Evolutionary conservation across 2,329 filamentous ascomycete genomes (phyloP).

Genomic region (Fusarium sp.): DNA sequence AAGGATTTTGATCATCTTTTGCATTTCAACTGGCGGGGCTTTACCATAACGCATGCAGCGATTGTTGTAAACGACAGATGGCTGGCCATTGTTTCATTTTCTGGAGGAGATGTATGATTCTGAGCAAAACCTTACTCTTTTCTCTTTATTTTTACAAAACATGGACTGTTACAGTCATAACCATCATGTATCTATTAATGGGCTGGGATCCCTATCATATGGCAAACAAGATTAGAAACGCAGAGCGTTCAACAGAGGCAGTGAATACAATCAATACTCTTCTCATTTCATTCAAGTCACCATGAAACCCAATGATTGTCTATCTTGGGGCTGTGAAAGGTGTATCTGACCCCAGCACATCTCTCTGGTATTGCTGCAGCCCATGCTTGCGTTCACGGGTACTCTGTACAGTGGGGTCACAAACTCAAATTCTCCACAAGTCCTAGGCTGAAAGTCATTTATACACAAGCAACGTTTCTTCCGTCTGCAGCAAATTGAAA

Average conservation of each 20-base stretch:
- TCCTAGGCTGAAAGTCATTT: not conserved
- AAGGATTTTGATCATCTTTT: constrained; percentile 33
- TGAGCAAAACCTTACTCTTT: not conserved
- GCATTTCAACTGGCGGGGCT: constrained; percentile 25
- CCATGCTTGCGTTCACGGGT: constrained; percentile 15
- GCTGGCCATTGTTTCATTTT: constrained; percentile 37
- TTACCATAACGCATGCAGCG: constrained; percentile 18
- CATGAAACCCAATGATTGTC: not conserved
- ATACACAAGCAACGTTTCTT: not conserved
- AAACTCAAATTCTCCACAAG: constrained; percentile 17
- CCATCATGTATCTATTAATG: constrained; percentile 14
- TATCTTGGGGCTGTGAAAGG: not conserved
- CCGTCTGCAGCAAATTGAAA: not conserved
- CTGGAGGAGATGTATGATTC: constrained; percentile 4
- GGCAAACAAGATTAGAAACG: constrained; percentile 22
- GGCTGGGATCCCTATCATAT: constrained; percentile 20
- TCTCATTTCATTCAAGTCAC: not conserved
- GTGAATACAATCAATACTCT: constrained; percentile 33
- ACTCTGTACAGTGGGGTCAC: constrained; percentile 16
- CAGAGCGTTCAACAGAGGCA: constrained; percentile 38
- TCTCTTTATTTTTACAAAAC: constrained; percentile 17
- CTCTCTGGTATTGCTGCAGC: constrained; percentile 3
- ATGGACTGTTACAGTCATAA: constrained; percentile 34
- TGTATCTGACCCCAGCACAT: not conserved
- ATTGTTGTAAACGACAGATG: constrained; percentile 17